phyloP scores from a whole-genome alignment of 1,284 basidiomycete species.

The Cutaneotrichosporon dermatis region DNA sequence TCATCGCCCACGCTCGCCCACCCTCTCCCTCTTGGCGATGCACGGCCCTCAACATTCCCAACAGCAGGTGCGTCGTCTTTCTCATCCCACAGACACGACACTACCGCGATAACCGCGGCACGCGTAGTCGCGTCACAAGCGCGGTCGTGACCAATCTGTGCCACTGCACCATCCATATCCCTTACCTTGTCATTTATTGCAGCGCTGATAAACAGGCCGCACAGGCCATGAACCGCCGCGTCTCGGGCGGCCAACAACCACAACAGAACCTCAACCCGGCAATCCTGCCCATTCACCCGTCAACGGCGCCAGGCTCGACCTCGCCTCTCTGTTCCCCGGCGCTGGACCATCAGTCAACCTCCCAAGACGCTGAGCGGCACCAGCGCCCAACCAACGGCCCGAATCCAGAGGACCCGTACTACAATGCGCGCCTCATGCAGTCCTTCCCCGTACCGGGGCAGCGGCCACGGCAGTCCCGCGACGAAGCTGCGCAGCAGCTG shows the following conservation, averaged over 20 bases:
- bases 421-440: conserved; percentile 7
- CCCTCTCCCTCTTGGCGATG: not conserved
- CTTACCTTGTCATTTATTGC: too few species aligned
- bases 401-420: conserved; percentile 12
- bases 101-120: too few species aligned
- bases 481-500: conserved; percentile 1
- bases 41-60: not conserved
- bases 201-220: not conserved
- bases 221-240: conserved; percentile 3
- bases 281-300: not conserved
- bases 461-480: conserved; percentile 7
- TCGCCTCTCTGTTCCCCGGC: not conserved
- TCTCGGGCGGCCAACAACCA: conserved; percentile 1
- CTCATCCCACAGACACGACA: too few species aligned
- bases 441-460: conserved; percentile 2
- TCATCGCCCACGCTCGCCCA: not conserved
- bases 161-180: too few species aligned
- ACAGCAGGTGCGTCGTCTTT: too few species aligned
- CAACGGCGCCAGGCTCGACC: not conserved
- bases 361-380: too few species aligned
- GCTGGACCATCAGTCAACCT: too few species aligned
- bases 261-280: not conserved
- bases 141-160: too few species aligned
- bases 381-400: too few species aligned
- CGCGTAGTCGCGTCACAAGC: too few species aligned